Evolutionary conservation across 2,329 filamentous ascomycete genomes (phyloP), one percentile per base, ranked within the genome.

Genomic region (Fusarium dlaminii): DNA sequence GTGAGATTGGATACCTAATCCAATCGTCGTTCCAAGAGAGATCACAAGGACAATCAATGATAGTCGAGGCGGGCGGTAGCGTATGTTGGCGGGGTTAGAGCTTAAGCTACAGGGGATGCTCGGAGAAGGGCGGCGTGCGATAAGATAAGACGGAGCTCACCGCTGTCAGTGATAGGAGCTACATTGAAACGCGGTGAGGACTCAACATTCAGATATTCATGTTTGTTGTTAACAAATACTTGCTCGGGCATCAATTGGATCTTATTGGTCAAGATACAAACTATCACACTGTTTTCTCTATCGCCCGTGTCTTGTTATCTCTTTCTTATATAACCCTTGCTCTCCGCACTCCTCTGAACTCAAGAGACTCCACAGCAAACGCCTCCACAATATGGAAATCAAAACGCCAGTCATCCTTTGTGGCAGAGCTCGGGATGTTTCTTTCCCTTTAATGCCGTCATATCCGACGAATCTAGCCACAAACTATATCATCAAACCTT

Each of bases 131-230:
- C 68, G 67, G 70, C 58, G 72, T 63, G 55, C 69, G 77, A 79
- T 79, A 79, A 79, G 78, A 79, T 79, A 79, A 79, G 76, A 72
- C 77, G 77, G 77, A 79, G 75, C 77, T 79, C 74, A 60, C 77
- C 77, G 77, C 64, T 69, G 42, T 56, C 46, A 49, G 57, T 27
- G 40, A 56, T 55, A 63, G 59, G 46, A 51, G 32, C 39, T 40
- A 27, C 49, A 70, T 66, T 52, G 68, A 72, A 72, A 72, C 68
- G 68, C 68, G 68, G 68, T 73, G 70, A 72, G 69, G 30, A 68
- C 54, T 68, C 46, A 68, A 68, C 46, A 62, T 56, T 36, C 8
- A 42, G 29, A 43, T 61, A 32, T 42, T 46, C 58, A 8, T 54
- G 36, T 36, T 40, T 27, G 15, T 10, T 63, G 12, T 68, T 66